Percentiles rank a stretch among this genome's conserved stretches.
Conservation (phyloP, 1,139 yeast species). For the Eremothecium gossypii region DNA sequence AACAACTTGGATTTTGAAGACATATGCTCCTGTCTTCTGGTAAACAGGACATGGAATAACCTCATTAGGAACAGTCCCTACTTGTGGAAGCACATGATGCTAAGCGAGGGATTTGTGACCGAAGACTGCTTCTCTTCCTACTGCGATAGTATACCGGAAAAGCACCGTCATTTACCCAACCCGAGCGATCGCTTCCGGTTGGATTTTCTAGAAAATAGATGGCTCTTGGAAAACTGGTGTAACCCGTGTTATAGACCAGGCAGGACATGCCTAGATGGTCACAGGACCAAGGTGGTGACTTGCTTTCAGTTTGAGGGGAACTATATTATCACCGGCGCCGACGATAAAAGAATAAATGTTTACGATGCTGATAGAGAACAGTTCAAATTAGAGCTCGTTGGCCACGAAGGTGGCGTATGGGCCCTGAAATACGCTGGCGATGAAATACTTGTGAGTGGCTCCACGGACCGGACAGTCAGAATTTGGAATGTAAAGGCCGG, state of each 20-base stretch:
- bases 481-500: conserved; percentile 65
- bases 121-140: conserved; percentile 22
- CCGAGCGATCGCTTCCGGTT: conserved; percentile 26
- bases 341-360: conserved; percentile 72
- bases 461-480: conserved; percentile 85
- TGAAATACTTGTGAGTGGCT: conserved; percentile 70
- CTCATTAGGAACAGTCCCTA: conserved; percentile 49
- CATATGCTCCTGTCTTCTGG: conserved; percentile 52
- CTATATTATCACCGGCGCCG: conserved; percentile 87
- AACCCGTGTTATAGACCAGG: conserved; percentile 62
- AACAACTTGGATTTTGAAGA: conserved; percentile 56
- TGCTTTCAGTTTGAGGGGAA: conserved; percentile 91
- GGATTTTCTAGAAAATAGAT: conserved; percentile 39
- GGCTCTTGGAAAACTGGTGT: conserved; percentile 76
- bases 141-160: conserved; percentile 9
- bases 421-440: conserved; percentile 64
- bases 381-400: conserved; percentile 57
- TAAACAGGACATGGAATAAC: conserved; percentile 61
- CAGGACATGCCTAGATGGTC: conserved; percentile 62
- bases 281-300: conserved; percentile 78
- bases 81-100: conserved; percentile 50
- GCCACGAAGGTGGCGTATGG: conserved; percentile 99
- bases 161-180: conserved; percentile 15
- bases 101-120: conserved; percentile 44
- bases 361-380: conserved; percentile 71